Percentiles rank a stretch among this genome's conserved stretches.
Conservation (phyloP, 352 stramenopile genomes). For the Salisapilia sapeloensis region DNA sequence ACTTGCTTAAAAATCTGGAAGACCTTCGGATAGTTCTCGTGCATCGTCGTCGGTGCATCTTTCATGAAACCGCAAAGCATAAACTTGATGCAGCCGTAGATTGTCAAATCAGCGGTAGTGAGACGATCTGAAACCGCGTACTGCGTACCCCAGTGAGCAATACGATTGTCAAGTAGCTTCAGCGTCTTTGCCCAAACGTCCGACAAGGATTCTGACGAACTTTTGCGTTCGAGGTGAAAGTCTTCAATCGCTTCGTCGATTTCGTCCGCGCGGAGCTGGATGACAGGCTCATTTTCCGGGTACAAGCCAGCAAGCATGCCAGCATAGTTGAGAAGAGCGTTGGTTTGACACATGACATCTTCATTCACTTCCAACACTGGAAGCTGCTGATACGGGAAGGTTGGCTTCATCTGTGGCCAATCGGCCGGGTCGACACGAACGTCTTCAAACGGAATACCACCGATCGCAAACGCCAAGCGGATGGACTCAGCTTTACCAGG, state of each 20-base stretch:
- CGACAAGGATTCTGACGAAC: constrained; percentile 13
- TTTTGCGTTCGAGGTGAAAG: constrained; percentile 11
- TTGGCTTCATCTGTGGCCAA: constrained; percentile 9
- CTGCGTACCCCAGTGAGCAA: constrained; percentile 3
- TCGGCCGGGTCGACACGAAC: constrained; percentile 6
- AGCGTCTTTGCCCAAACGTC: too few species aligned
- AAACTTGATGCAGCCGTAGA: constrained; percentile 21
- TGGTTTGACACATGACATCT: constrained; percentile 23
- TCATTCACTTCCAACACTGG: constrained; percentile 27
- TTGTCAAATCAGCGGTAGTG: constrained; percentile 17
- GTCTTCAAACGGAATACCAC: constrained; percentile 19
- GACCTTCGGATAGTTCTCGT: constrained; percentile 13
- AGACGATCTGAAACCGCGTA: constrained; percentile 6
- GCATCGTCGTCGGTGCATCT: constrained; percentile 9
- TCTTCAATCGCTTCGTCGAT: constrained; percentile 8
- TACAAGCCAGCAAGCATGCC: constrained; percentile 12
- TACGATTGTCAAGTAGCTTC: constrained; percentile 6
- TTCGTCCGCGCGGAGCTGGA: constrained; percentile 10
- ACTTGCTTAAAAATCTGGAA: constrained; percentile 14
- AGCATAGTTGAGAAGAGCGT: constrained; percentile 18
- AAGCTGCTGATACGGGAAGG: constrained; percentile 16
- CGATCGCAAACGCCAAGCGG: constrained; percentile 13
- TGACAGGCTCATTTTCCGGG: constrained; percentile 9
- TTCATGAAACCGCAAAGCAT: constrained; percentile 11
- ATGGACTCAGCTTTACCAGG: constrained; percentile 13